Evolutionary conservation across 176 grass and related monocot species (phyloP).

Genomic region (Ampelocalamus luodianensis): DNA sequence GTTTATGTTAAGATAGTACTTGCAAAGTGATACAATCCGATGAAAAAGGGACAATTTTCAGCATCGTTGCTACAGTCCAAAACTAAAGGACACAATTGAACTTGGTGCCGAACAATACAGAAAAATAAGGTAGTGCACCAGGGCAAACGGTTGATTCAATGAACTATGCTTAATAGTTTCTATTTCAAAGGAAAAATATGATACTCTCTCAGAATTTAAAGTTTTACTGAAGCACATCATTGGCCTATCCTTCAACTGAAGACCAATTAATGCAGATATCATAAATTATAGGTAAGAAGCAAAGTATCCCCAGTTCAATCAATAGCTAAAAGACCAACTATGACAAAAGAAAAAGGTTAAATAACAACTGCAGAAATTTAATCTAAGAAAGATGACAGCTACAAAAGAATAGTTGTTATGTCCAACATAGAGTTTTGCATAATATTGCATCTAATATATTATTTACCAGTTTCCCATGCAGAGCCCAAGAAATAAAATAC

Average conservation of each 20-base stretch:
- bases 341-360: background rate
- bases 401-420: background rate
- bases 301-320: constrained; percentile 3
- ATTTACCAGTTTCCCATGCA: background rate
- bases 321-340: background rate
- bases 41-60: too few species aligned
- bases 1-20: background rate
- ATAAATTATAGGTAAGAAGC: background rate
- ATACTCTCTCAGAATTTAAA: too few species aligned
- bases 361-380: background rate
- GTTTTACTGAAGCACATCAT: too few species aligned
- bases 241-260: too few species aligned
- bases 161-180: too few species aligned
- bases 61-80: too few species aligned
- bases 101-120: too few species aligned
- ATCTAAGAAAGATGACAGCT: constrained; percentile 6
- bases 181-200: background rate
- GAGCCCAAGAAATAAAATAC: constrained; percentile 22
- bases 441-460: background rate
- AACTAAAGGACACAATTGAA: too few species aligned
- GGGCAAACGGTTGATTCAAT: too few species aligned
- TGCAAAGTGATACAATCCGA: background rate
- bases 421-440: constrained; percentile 1
- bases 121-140: too few species aligned
- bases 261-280: background rate